Base-by-base conservation (phyloP, 495 filamentous ascomycete genomes). In the Baudoinia panamericana region DNA sequence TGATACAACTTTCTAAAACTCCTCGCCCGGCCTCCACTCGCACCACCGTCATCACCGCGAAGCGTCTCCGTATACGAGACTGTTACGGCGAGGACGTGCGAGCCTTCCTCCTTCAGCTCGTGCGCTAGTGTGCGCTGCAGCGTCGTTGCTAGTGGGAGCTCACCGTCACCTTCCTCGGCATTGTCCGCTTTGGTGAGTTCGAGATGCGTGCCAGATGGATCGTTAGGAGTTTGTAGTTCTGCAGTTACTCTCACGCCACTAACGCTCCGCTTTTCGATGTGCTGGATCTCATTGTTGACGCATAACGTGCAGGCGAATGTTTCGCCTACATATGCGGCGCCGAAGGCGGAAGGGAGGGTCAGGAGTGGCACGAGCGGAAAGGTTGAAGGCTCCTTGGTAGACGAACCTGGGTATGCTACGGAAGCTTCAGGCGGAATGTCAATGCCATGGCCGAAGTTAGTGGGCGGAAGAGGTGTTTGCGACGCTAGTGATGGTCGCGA, bases 1-100 rank as follows among this genome's bases (percentile, higher is more conserved):
- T 96, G 92, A 58, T 97, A 97, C 45, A 97, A 61, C 60, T 97
- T 97, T 47, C 88, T 66, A 57, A 96, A 97, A 10, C 83, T 93
- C 45, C 92, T 67, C 18, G 80, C 76, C 27, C 84, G 70, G 72
- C 39, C 59, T 51, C 38, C 30, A 41, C 52, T 32, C 58, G 62
- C 55, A 36, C 56, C 46, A 41, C 55, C 38, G 24, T 50, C 63
- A 4, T 17, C 21, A 34, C 30, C 46, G 30, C 69, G 59, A 35
- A 58, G 43, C 9, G 68, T 76, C 54, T 80, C 75, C 23, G 78
- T 84, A 60, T 97, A 97, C 35, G 79, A 85, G 24, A 97, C 78
- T 37, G 84, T 96, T 26, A 96, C 90, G n/a, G 81, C 84, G 4
- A 97, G 67, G 11, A 93, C 79, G 58, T 97, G 88, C 48, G 77